Base-by-base conservation (phyloP, 1,284 basidiomycete species). In the Puccinia horiana region DNA sequence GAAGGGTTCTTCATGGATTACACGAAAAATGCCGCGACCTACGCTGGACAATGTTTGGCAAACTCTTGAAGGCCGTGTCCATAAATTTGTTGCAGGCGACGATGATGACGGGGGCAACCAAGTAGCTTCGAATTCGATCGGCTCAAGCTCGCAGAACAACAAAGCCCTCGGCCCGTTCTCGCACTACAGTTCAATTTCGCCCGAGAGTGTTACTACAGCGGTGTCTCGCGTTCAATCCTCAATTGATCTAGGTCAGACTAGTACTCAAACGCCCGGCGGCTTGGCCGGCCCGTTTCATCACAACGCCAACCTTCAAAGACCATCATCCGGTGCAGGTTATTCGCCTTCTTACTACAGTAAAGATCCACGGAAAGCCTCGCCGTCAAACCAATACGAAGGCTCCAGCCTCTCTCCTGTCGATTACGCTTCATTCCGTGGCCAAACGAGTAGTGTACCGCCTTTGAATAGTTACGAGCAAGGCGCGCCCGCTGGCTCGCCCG, bases 151-250 rank as follows among this genome's bases (percentile, higher is more conserved):
- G 83, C 85, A 32, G 85, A 86, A 72, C 75, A 35, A 56, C 56
- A 69, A 72, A 69, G 83, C 90, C 83, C 88, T 90, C 16, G 96
- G 96, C 0, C 94, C 96, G 9, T 99, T 99, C 88, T 92, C 94
- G 29, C 95, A 95, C 85, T 98, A 94, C 88, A 95, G 93, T 85
- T 92, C 94, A 23, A 98, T 99, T 84, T 94, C 96, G 0, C 95
- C 94, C 0, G 89, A 91, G 18, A 86, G 83, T 65, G 86, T 85
- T 0, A 86, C 86, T 1, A 86, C 85, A 26, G 85, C 84, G 4
- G 84, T 87, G 67, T 87, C 86, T 69, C 84, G 86, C 37, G 84
- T 84, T 20, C 86, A 86, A 74, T 87, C 87, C 5, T 85, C 83
- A 52, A 83, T 76, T 70, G 87, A 87, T 52, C 83, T 85, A 14